A percentile compares a stretch with the other conserved stretches of the same genome.
Evolutionary conservation across 2,329 filamentous ascomycete genomes (phyloP).

Genomic region (Colletotrichum sansevieriae): DNA sequence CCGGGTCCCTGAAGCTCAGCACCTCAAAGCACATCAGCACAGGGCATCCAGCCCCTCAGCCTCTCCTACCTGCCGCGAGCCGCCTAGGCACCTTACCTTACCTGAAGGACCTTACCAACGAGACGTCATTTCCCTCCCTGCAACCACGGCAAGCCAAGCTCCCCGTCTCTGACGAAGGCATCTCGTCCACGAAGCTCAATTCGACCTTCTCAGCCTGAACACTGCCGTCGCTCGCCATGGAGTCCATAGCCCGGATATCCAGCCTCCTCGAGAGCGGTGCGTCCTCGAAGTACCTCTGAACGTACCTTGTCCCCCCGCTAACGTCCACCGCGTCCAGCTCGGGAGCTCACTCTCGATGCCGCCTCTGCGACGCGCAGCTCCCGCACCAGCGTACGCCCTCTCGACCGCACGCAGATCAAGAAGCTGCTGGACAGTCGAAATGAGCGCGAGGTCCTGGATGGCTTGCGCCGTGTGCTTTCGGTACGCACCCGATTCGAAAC

Average conservation of each 20-base stretch:
- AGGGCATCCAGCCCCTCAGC: neutral
- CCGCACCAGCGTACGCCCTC: slow-evolving; percentile 71
- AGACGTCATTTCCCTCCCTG: slow-evolving; percentile 44
- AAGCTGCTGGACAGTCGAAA: slow-evolving; percentile 94
- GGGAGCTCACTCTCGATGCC: slow-evolving; percentile 97
- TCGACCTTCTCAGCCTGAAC: neutral
- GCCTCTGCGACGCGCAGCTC: slow-evolving; percentile 85
- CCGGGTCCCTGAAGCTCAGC: too few relatives aligned
- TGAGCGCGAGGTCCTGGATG: slow-evolving; percentile 93
- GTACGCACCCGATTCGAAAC: slow-evolving; percentile 58
- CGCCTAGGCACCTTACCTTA: neutral
- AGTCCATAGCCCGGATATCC: slow-evolving; percentile 95
- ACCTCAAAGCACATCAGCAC: slow-evolving; percentile 23
- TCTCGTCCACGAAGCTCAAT: neutral
- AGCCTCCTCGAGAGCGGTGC: slow-evolving; percentile 94
- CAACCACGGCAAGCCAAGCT: slow-evolving; percentile 4
- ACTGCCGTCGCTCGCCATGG: slow-evolving; percentile 69
- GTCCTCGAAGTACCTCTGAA: slow-evolving; percentile 44
- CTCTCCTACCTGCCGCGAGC: slow-evolving; percentile 15
- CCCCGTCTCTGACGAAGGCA: slow-evolving; percentile 2
- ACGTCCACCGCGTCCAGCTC: slow-evolving; percentile 68
- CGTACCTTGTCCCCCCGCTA: slow-evolving; percentile 37
- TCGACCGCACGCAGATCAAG: slow-evolving; percentile 89
- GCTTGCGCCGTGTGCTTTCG: slow-evolving; percentile 87
- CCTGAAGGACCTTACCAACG: slow-evolving; percentile 11